Base-by-base conservation (phyloP, 176 grass and related monocot species). In the Elymus sibiricus region DNA sequence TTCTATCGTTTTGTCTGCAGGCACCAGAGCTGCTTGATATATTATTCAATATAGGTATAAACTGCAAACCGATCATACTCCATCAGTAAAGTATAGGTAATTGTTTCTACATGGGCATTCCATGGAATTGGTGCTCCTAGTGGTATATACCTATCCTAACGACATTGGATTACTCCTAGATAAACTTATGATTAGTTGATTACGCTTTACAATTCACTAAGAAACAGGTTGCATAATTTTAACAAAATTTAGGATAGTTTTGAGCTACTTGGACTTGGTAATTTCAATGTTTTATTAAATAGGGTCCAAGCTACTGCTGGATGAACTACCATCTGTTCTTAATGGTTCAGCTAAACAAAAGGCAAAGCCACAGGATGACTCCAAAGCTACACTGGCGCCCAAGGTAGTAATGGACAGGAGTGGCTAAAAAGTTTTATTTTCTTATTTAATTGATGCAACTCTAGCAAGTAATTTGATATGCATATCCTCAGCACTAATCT, bases 21-120 rank as follows among this genome's bases (percentile, higher is more conserved):
- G 93, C 93, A 85, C 89, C 91, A 62, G 96, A 95, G 31, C 77
- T 98, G 62, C 93, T 98, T 77, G 74, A 64, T 78, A 79, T 94
- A 31, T 86, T 98, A 75, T 98, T 98, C 69, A 86, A 94, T 49
- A 81, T 95, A 95, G 95, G 95, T 98, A 98, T 58, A 77, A 28
- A 80, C 55, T 39, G 32, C 16, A 28, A 78, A 70, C 34, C 49
- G 32, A 27, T 74, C 35, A 26, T 65, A 40, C 40, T 65, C 32
- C 19, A 55, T 79, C 67, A 86, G 10, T 73, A 14, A 62, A 69
- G 77, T 78, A 79, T 44, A 64, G 22, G 27, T 64, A 64, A 28
- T 43, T n/a, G 12, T 21, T 53, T 81, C 85, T 80, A 61, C 26
- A 59, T 76, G 24, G 13, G 32, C 13, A 65, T 43, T 65, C 22